phyloP scores from a whole-genome alignment of 306 rosid genomes.

The Sindora glabra region DNA sequence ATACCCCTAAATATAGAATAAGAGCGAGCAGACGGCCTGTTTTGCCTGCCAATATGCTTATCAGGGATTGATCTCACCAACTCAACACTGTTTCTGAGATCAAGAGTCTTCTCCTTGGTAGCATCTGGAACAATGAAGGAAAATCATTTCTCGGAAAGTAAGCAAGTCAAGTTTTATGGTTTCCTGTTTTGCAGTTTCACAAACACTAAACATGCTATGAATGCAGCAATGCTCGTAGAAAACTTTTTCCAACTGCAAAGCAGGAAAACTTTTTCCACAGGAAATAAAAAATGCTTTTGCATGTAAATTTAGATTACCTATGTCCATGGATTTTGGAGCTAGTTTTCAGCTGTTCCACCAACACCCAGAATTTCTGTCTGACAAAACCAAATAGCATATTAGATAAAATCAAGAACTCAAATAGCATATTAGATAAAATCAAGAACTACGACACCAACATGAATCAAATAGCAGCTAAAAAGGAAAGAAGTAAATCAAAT shows the following conservation, averaged over 20 bases:
- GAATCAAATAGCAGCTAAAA: neutral
- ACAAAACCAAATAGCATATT: slow-evolving; percentile 12
- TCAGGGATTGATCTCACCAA: too few species aligned
- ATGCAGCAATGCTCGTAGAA: neutral
- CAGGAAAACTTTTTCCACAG: too few species aligned
- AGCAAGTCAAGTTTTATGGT: neutral
- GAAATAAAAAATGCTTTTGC: neutral
- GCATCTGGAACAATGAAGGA: slow-evolving; percentile 43
- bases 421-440: neutral
- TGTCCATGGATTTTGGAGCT: slow-evolving; percentile 46
- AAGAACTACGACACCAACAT: neutral
- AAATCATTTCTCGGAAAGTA: slow-evolving; percentile 11
- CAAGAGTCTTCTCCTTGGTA: slow-evolving; percentile 26
- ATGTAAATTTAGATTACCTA: slow-evolving; percentile 33
- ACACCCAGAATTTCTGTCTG: slow-evolving; percentile 31
- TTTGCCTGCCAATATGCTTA: too few species aligned
- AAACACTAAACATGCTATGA: neutral
- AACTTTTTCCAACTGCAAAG: too few species aligned
- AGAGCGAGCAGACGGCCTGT: slow-evolving; percentile 74
- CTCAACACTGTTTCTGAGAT: slow-evolving; percentile 37
- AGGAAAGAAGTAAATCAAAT: neutral
- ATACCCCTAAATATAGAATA: too few species aligned
- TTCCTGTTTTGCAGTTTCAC: neutral
- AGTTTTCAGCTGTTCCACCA: neutral
- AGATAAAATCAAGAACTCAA: slow-evolving; percentile 14